Conservation (phyloP, 768 basidiomycete species). For the Mycena rebaudengoi region DNA sequence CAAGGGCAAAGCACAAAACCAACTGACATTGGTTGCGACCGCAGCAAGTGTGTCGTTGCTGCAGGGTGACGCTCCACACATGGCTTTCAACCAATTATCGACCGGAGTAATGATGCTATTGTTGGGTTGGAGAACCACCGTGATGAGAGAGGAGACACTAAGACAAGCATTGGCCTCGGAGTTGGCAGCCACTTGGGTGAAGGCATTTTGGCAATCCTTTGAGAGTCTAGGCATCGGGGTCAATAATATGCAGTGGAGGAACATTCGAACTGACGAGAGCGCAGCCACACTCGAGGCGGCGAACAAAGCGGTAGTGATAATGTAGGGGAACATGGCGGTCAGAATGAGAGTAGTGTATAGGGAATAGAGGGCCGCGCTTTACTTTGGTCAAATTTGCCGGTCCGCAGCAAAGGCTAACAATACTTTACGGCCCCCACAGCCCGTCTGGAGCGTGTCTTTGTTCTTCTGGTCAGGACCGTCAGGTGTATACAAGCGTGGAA, state of each 20-base stretch:
- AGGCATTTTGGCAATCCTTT: constrained; percentile 13
- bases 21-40: constrained; percentile 50
- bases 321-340: constrained; percentile 21
- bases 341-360: neutral
- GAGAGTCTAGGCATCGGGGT: constrained; percentile 7
- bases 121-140: constrained; percentile 16
- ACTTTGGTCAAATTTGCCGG: no score
- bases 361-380: neutral
- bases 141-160: constrained; percentile 10
- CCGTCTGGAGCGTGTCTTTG: no score
- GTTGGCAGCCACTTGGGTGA: constrained; percentile 11
- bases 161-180: constrained; percentile 24
- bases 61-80: constrained; percentile 59
- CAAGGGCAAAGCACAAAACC: constrained; percentile 41
- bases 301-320: constrained; percentile 16
- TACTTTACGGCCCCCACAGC: no score
- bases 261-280: neutral
- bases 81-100: constrained; percentile 57
- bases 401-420: no score
- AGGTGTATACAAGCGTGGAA: no score
- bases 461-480: no score
- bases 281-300: constrained; percentile 21
- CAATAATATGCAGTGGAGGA: neutral
- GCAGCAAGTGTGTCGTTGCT: constrained; percentile 56
- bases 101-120: constrained; percentile 50